These are phyloP conservation scores for grape (Vitis vinifera) DNA, from an alignment of 164 flowering plant genomes.

Conservation along the genomic window ASM3070453v1 NC_081817.1:23846001-23846500, in stretches of 20 bases:
- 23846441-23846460: slow-evolving; percentile 4
- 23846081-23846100: slow-evolving; percentile 20
- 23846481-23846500: too few species aligned
- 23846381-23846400: slow-evolving; percentile 11
- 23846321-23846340: not conserved
- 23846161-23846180: slow-evolving; percentile 4
- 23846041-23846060: slow-evolving; percentile 11
- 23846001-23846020: slow-evolving; percentile 12
- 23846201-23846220: not conserved
- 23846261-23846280: slow-evolving; percentile 5
- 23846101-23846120: not conserved
- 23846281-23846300: slow-evolving; percentile 12
- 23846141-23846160: slow-evolving; percentile 14
- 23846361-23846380: slow-evolving; percentile 3
- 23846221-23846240: slow-evolving; percentile 11
- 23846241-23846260: not conserved
- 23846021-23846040: slow-evolving; percentile 6
- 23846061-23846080: slow-evolving; percentile 5
- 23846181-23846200: slow-evolving; percentile 1
- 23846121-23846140: slow-evolving; percentile 12
- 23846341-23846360: slow-evolving; percentile 6
- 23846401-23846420: slow-evolving; percentile 1
- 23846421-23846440: not conserved
- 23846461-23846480: not conserved
- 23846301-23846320: slow-evolving; percentile 8